Conservation (phyloP, 2,329 filamentous ascomycete species). For the Apiospora aurea region DNA sequence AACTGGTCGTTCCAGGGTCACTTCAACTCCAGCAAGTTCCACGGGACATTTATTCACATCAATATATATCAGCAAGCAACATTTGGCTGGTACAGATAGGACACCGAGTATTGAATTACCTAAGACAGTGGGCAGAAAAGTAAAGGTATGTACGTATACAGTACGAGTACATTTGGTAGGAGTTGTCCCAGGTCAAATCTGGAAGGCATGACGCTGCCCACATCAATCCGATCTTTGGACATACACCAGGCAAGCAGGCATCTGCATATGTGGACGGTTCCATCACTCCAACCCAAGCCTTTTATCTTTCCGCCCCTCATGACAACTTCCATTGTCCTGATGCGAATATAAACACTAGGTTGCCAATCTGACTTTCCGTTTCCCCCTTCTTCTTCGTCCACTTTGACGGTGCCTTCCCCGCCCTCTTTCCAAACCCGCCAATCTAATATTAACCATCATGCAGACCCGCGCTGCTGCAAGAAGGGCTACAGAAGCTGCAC, state of each 20-base stretch:
- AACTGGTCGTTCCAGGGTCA: not conserved
- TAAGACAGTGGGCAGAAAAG: not conserved
- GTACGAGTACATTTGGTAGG: not conserved
- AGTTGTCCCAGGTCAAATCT: not conserved
- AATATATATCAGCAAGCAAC: not conserved
- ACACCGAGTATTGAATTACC: too few relatives aligned
- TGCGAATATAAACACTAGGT: not conserved
- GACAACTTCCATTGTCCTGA: not conserved
- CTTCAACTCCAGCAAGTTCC: not conserved
- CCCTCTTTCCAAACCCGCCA: not conserved
- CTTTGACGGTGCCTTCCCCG: not conserved
- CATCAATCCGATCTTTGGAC: not conserved
- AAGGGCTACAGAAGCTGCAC: conserved; percentile 16
- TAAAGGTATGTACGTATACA: not conserved
- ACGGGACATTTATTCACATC: not conserved
- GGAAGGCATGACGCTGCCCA: conserved; percentile 14
- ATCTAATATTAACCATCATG: not conserved
- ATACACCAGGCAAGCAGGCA: not conserved
- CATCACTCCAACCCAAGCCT: not conserved
- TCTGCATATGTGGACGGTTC: not conserved
- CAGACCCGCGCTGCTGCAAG: conserved; percentile 21
- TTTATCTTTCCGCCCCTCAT: too few relatives aligned
- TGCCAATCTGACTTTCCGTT: not conserved
- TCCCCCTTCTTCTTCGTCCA: not conserved
- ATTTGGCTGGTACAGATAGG: not conserved